Percentiles rank a stretch among this genome's conserved stretches.
Evolutionary conservation across 2,329 filamentous ascomycete species (phyloP).

Genomic region (Zasmidium angulare): DNA sequence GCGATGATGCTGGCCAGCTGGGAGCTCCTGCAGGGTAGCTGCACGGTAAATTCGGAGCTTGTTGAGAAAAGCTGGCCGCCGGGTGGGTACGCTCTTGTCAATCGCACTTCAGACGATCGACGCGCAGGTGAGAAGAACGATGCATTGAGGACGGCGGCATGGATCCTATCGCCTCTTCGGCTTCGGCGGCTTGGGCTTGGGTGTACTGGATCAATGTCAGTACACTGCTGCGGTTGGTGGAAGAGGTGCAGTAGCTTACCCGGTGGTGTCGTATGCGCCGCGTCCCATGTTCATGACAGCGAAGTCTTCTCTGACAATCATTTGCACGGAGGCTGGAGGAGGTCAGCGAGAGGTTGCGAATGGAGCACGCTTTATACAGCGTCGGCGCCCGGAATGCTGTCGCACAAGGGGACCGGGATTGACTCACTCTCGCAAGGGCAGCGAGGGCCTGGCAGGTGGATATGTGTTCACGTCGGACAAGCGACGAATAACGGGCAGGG

Average conservation of each 20-base stretch:
- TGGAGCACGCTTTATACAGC: constrained; percentile 16
- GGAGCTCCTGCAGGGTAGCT: constrained; percentile 10
- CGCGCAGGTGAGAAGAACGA: not conserved
- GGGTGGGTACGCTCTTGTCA: not conserved
- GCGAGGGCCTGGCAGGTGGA: constrained; percentile 20
- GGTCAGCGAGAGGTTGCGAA: constrained; percentile 14
- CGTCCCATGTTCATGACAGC: constrained; percentile 47
- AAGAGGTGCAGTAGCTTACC: constrained; percentile 23
- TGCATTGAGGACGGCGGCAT: not conserved
- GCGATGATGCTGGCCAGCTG: constrained; percentile 1
- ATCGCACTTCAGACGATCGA: not conserved
- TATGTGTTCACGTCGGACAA: constrained; percentile 19
- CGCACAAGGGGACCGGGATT: constrained; percentile 19
- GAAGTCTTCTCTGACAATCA: constrained; percentile 45
- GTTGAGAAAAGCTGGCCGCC: not conserved
- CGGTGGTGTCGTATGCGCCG: constrained; percentile 52
- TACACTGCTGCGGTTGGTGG: not conserved
- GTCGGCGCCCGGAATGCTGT: constrained; percentile 11
- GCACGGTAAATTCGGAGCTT: constrained; percentile 7
- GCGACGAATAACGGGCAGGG: constrained; percentile 14
- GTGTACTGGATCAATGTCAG: constrained; percentile 31
- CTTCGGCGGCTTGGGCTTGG: constrained; percentile 45
- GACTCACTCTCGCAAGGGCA: constrained; percentile 28
- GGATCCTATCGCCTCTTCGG: constrained; percentile 24
- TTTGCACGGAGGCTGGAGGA: constrained; percentile 22